Evolutionary conservation across 2,329 filamentous ascomycete genomes (phyloP), one percentile per base, ranked within the genome.

Genomic region (Graphilbum ipis-grandicollis): DNA sequence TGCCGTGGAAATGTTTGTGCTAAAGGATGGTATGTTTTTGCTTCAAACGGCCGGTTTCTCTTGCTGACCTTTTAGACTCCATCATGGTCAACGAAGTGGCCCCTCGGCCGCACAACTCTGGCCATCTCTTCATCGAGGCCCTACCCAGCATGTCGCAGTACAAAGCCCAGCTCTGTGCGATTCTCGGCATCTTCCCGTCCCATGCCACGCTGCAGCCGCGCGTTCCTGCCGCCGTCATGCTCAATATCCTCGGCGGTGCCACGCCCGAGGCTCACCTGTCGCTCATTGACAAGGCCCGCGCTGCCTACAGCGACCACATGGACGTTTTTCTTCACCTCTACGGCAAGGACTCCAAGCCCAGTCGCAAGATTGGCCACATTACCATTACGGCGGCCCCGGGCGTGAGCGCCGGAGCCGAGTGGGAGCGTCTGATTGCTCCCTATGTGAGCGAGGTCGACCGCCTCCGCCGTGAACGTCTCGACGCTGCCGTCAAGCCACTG

Each of bases 331-430:
- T 94, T 10, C 88, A 98, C 50, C 71, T 94, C 33, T 98, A 98
- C 59, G 86, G 86, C 50, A 96, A 96, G 58, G 73, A 71, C 33
- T 80, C 85, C 19, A 82, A 85, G 48, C 83, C 82, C 5, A 79
- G 83, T 25, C 77, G 90, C 33, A 98, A 96, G 57, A 96, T 96
- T 61, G 88, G 88, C 10, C 90, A 98, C 55, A 73, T 98, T 46
- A 96, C 86, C 1, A 60, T 93, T 28, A 80, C 81, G 2, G 75
- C 75, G 1, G 63, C 69, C n/a, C n/a, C n/a, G n/a, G n/a, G n/a
- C n/a, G n/a, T n/a, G 12, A 74, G 71, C 0, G 73, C 86, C 51
- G 28, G 23, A 6, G 60, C 68, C 28, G 74, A 79, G n/a, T 56
- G 74, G 14, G 63, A 67, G 41, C 44, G 53, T 51, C 62, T 66